Conservation (phyloP, 768 basidiomycete species). For the Tricholoma hemisulphureum region DNA sequence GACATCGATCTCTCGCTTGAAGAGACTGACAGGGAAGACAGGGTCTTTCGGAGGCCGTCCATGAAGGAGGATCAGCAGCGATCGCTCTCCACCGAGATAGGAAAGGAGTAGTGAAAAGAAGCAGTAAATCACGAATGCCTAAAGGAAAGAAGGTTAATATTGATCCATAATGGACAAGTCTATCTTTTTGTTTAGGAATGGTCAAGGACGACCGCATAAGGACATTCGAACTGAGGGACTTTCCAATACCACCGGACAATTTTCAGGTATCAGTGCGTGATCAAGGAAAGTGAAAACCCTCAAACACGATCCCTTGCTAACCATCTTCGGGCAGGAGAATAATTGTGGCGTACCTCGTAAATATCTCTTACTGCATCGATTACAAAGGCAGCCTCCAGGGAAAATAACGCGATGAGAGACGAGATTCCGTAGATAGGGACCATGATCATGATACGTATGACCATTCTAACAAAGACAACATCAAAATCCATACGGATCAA, state of each 20-base stretch:
- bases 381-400: conserved; percentile 91
- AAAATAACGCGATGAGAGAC: conserved; percentile 90
- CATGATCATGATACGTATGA: conserved; percentile 96
- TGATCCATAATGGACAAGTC: neutral
- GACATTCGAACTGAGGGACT: no score
- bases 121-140: conserved; percentile 95
- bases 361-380: conserved; percentile 94
- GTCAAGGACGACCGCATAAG: no score
- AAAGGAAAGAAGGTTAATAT: neutral
- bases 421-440: conserved; percentile 90
- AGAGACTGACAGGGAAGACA: conserved; percentile 82
- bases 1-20: conserved; percentile 83
- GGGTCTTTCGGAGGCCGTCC: conserved; percentile 87
- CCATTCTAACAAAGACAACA: conserved; percentile 55
- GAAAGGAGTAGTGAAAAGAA: conserved; percentile 82
- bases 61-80: conserved; percentile 86
- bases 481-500: neutral
- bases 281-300: no score
- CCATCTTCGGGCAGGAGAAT: neutral
- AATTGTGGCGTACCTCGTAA: conserved; percentile 73
- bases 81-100: conserved; percentile 91
- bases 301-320: neutral
- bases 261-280: no score
- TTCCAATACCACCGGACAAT: no score
- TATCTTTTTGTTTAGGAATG: no score